Percentiles rank a stretch among this genome's conserved stretches.
Evolutionary conservation across 805 yeast genomes (phyloP).

Genomic region (Pichia thaimueangensis): DNA sequence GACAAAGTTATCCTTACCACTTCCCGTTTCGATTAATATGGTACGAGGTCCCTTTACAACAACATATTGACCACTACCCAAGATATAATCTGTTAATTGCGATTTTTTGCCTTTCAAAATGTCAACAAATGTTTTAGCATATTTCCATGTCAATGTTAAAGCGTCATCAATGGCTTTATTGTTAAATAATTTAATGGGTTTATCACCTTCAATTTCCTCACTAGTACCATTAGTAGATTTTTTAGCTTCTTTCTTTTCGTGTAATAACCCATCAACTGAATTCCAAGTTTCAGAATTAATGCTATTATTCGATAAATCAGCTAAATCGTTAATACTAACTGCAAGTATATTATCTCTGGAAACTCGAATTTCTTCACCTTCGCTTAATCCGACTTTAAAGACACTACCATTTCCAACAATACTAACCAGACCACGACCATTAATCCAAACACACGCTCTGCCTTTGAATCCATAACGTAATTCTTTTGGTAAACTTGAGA

Average conservation of each 20-base stretch:
- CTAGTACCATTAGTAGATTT: background rate
- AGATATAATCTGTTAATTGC: slow-evolving; percentile 14
- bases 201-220: background rate
- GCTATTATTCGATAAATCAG: slow-evolving; percentile 30
- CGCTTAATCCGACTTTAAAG: slow-evolving; percentile 39
- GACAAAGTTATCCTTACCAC: slow-evolving; percentile 24
- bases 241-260: background rate
- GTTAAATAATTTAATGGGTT: background rate
- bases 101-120: background rate
- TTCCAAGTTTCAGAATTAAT: slow-evolving; percentile 16
- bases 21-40: slow-evolving; percentile 41
- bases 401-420: slow-evolving; percentile 50
- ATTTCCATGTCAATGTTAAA: background rate
- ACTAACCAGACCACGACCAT: slow-evolving; percentile 54
- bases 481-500: slow-evolving; percentile 34
- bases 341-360: slow-evolving; percentile 43
- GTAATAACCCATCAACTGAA: slow-evolving; percentile 9
- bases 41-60: slow-evolving; percentile 51
- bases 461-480: slow-evolving; percentile 29
- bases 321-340: slow-evolving; percentile 41
- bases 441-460: slow-evolving; percentile 40
- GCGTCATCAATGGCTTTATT: slow-evolving; percentile 1
- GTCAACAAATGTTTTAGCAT: background rate
- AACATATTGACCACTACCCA: slow-evolving; percentile 39
- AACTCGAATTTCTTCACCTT: slow-evolving; percentile 43